These are phyloP conservation scores for Elaeagnus macrophylla DNA, from an alignment of 306 rosid species.

Conservation along the genomic window DNA sequence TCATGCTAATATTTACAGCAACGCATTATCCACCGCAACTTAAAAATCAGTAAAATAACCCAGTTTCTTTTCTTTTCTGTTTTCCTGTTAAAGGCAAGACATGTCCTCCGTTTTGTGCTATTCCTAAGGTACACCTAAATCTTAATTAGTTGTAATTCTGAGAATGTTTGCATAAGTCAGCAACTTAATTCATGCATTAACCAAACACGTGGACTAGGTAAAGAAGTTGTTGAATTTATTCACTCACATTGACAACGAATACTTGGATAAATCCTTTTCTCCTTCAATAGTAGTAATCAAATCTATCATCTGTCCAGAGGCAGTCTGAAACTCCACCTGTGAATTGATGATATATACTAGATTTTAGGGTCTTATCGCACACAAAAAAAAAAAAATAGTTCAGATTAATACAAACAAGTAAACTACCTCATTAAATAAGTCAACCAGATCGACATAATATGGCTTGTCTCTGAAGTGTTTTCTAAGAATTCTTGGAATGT, in stretches of 20 bases:
- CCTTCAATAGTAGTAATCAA: slow-evolving; percentile 74
- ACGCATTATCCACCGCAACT: too few relatives aligned
- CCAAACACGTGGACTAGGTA: not conserved
- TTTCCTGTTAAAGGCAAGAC: too few relatives aligned
- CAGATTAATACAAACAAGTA: slow-evolving; percentile 6
- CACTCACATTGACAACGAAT: slow-evolving; percentile 73
- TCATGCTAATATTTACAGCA: too few relatives aligned
- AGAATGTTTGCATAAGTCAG: too few relatives aligned
- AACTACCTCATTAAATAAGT: slow-evolving; percentile 75
- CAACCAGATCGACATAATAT: slow-evolving; percentile 67
- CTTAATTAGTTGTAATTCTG: too few relatives aligned
- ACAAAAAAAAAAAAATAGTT: not conserved
- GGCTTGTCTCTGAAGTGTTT: slow-evolving; percentile 76
- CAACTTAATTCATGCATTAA: not conserved
- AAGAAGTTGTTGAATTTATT: not conserved
- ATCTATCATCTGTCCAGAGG: slow-evolving; percentile 91
- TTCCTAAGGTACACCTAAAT: too few relatives aligned
- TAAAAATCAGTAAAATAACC: too few relatives aligned
- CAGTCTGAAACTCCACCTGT: slow-evolving; percentile 87
- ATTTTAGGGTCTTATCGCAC: not conserved
- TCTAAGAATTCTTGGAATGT: slow-evolving; percentile 55
- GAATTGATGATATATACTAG: not conserved
- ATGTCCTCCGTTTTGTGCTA: too few relatives aligned
- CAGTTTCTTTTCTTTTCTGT: too few relatives aligned
- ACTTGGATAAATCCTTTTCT: slow-evolving; percentile 69